phyloP scores from a whole-genome alignment of 768 basidiomycete genomes.

The Pleurotus tuber-regium region DNA sequence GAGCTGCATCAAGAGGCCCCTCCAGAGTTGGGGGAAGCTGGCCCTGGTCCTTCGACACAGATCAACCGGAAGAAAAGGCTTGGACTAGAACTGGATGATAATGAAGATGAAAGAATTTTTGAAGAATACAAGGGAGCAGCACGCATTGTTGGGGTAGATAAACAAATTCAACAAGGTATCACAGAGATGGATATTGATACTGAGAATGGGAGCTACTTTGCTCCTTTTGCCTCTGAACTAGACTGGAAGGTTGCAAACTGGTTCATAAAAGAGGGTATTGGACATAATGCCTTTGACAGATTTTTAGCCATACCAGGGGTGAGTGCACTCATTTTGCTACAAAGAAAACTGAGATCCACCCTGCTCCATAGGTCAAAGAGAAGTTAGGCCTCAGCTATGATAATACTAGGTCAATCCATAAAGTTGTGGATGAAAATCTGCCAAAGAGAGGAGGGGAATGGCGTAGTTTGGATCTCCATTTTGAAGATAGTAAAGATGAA shows the following conservation, averaged over 20 bases:
- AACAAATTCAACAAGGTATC: no score
- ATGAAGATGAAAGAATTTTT: no score
- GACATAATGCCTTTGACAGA: background rate
- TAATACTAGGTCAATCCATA: background rate
- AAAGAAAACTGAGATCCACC: background rate
- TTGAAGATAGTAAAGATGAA: background rate
- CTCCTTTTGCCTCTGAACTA: constrained; percentile 26
- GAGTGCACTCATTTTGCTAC: background rate
- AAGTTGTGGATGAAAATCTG: background rate
- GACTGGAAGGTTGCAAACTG: constrained; percentile 3
- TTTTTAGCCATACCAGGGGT: background rate
- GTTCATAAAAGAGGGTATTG: background rate
- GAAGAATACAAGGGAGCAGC: no score
- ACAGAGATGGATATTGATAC: no score
- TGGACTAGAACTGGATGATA: no score
- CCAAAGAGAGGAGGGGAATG: background rate
- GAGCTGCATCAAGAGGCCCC: no score
- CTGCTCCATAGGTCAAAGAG: background rate
- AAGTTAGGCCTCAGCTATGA: background rate
- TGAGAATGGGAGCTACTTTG: constrained; percentile 20
- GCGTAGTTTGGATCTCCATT: no score
- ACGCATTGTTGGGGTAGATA: no score
- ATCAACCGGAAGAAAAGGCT: no score
- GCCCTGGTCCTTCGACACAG: no score
- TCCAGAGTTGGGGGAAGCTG: no score